Conservation (phyloP, 331 rosid species). For the Acacia concinna region DNA sequence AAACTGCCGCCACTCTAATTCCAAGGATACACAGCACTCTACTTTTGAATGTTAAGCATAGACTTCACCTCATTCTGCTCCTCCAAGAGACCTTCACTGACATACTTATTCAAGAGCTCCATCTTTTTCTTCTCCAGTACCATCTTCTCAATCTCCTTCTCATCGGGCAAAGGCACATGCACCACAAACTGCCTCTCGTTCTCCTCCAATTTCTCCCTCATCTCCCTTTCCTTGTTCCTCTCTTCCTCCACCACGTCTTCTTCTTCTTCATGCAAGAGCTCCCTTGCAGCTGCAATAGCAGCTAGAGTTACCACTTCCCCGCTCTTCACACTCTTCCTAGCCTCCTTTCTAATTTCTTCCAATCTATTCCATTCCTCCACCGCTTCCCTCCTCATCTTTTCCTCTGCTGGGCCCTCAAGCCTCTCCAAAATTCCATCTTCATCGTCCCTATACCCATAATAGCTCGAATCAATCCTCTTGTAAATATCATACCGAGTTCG, state of each 20-base stretch:
- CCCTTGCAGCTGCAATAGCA: slow-evolving; percentile 50
- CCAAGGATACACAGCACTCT: not conserved
- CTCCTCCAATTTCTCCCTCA: slow-evolving; percentile 52
- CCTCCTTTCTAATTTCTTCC: slow-evolving; percentile 81
- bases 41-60: slow-evolving; percentile 79
- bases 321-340: slow-evolving; percentile 76
- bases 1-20: slow-evolving; percentile 1
- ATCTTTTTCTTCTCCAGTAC: slow-evolving; percentile 88
- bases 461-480: slow-evolving; percentile 81
- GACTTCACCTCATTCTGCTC: slow-evolving; percentile 85
- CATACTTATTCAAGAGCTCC: slow-evolving; percentile 72
- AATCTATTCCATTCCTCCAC: slow-evolving; percentile 73
- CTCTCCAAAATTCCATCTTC: slow-evolving; percentile 82
- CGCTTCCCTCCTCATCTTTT: slow-evolving; percentile 58
- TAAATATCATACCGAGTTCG: slow-evolving; percentile 83
- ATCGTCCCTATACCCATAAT: slow-evolving; percentile 86
- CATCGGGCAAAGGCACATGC: slow-evolving; percentile 91
- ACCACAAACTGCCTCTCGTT: slow-evolving; percentile 74
- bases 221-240: slow-evolving; percentile 55
- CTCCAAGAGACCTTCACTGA: slow-evolving; percentile 70
- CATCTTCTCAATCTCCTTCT: slow-evolving; percentile 90
- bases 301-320: slow-evolving; percentile 66
- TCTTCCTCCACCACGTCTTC: slow-evolving; percentile 78
- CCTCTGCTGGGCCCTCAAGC: slow-evolving; percentile 71
- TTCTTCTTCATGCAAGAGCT: slow-evolving; percentile 76